Base-by-base conservation (phyloP, 2,329 filamentous ascomycete genomes). In the Colletotrichum camelliae region DNA sequence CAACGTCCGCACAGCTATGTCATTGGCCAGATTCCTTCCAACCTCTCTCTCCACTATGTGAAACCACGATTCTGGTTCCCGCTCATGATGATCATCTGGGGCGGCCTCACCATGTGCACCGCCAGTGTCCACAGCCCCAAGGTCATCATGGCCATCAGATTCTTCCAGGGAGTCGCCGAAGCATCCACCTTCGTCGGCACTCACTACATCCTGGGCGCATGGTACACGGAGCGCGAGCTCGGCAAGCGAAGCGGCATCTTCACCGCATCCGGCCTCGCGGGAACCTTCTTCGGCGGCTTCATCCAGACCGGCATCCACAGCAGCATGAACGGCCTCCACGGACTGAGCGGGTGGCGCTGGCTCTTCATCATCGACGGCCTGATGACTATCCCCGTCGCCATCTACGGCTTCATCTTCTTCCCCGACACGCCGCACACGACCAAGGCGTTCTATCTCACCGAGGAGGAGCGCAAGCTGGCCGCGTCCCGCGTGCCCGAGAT, bases 161-260 rank as follows among this genome's bases (percentile, higher is more conserved):
- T 86, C 78, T 84, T 85, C 77, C 84, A 85, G 55, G 85, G 84
- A 55, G 74, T 86, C 18, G 83, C 80, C 52, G 85, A 86, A 68
- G 83, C 85, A 2, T 85, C 84, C 0, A 86, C 84, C 2, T 86
- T 85, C 77, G 84, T 85, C n/a, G 85, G 85, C 31, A 86, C 81
- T 2, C 86, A 87, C 77, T 87, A 87, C 70, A 82, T 87, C 66
- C 82, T 88, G 1, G 86, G 86, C 18, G 84, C 89, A 0, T 93
- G 91, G 91, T 93, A 93, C 79, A 93, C 88, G 0, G 86, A 88
- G n/a, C 84, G 85, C 15, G 92, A 93, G 77, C 86, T 94, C 0
- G 92, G 91, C 2, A 93, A 93, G 80, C 87, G 92, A 2, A 90
- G 87, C 16, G 91, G 90, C 65, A 89, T 94, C 71, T 94, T 93